Percentiles rank a stretch among this genome's conserved stretches.
These are phyloP conservation scores for Ulota crispa DNA, from an alignment of 225 moss, liverwort and hornwort species.

Conservation along the genomic window DNA sequence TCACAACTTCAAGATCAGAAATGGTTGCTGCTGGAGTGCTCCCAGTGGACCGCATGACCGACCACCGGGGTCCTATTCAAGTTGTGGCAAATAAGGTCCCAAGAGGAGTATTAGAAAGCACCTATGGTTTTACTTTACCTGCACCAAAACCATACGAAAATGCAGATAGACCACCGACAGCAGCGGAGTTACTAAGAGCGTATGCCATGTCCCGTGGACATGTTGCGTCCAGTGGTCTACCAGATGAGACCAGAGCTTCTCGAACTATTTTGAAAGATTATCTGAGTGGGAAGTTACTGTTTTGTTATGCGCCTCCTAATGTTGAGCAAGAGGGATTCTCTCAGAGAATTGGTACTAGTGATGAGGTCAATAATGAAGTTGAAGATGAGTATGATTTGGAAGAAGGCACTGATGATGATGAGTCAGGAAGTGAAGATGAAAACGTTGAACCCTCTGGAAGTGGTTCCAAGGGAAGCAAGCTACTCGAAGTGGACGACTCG, in stretches of 20 bases:
- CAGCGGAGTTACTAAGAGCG: conserved; percentile 81
- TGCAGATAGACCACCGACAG: conserved; percentile 70
- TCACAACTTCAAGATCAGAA: conserved; percentile 85
- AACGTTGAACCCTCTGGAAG: conserved; percentile 42
- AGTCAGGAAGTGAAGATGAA: conserved; percentile 41
- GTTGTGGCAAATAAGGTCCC: conserved; percentile 83
- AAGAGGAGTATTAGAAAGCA: conserved; percentile 59
- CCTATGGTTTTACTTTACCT: conserved; percentile 78
- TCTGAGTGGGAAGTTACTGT: conserved; percentile 80
- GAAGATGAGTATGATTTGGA: conserved; percentile 31
- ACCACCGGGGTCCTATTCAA: conserved; percentile 93
- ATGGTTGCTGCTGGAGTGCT: conserved; percentile 98
- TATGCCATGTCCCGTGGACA: conserved; percentile 85
- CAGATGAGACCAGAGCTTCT: conserved; percentile 92
- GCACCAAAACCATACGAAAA: conserved; percentile 78
- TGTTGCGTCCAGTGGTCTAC: conserved; percentile 82
- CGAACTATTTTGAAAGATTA: conserved; percentile 90
- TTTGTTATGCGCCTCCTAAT: conserved; percentile 73
- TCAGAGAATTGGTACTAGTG: conserved; percentile 1
- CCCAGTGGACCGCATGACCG: conserved; percentile 91
- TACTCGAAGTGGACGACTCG: conserved; percentile 60
- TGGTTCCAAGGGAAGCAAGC: conserved; percentile 45
- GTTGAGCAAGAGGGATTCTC: conserved; percentile 40
- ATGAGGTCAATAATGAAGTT: conserved; percentile 18
- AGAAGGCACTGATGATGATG: conserved; percentile 45